Percentiles rank a stretch among this genome's conserved stretches.
These are phyloP conservation scores for Cyberlindnera maclurae DNA, from an alignment of 805 yeast species.

Conservation along the genomic window DNA sequence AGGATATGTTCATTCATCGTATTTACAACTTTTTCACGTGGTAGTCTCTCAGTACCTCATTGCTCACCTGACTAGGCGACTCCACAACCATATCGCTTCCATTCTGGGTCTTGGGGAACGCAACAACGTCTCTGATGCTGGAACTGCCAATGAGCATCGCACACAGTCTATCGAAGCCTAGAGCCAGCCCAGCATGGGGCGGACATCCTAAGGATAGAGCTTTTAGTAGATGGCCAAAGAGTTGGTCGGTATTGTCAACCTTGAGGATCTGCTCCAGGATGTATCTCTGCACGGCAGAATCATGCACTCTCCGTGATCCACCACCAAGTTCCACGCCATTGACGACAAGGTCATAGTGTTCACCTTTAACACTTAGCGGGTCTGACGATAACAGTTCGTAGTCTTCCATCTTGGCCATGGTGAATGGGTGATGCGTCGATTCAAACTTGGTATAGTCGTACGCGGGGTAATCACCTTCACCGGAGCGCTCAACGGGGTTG, in stretches of 20 bases:
- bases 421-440: slow-evolving; percentile 96
- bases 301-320: slow-evolving; percentile 93
- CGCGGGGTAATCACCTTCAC: slow-evolving; percentile 43
- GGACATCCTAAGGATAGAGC: slow-evolving; percentile 93
- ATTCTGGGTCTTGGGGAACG: slow-evolving; percentile 88
- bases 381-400: slow-evolving; percentile 43
- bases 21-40: slow-evolving; percentile 28
- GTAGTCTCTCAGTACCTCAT: slow-evolving; percentile 47
- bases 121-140: slow-evolving; percentile 87
- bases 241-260: slow-evolving; percentile 47
- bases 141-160: slow-evolving; percentile 78
- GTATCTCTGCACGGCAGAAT: slow-evolving; percentile 65
- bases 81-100: slow-evolving; percentile 87
- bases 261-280: slow-evolving; percentile 59
- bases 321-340: slow-evolving; percentile 97
- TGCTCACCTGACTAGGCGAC: slow-evolving; percentile 66
- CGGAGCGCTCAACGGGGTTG: slow-evolving; percentile 54
- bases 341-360: slow-evolving; percentile 88
- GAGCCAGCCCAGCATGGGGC: slow-evolving; percentile 96
- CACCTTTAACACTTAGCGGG: slow-evolving; percentile 71
- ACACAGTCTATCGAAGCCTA: slow-evolving; percentile 90
- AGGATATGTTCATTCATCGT: too few relatives aligned
- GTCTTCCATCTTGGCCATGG: slow-evolving; percentile 78
- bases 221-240: slow-evolving; percentile 79
- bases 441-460: slow-evolving; percentile 44